Base-by-base conservation (phyloP, 352 stramenopile genomes). In the Peronospora tabacina region DNA sequence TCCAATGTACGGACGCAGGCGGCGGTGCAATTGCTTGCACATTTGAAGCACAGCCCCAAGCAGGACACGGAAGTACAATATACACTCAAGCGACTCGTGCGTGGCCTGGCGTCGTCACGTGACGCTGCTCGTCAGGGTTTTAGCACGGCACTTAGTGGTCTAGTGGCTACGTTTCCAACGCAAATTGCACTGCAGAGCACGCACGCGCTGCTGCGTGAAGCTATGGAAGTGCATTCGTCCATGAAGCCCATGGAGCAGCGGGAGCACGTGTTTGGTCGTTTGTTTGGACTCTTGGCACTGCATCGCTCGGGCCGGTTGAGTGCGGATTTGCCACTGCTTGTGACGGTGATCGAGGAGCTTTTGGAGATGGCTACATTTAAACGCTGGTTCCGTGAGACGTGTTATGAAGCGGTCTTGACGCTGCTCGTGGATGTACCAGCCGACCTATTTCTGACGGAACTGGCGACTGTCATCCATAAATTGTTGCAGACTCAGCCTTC, bases 221-320 rank as follows among this genome's bases (percentile, higher is more conserved):
- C 82, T 45, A 95, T 94, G 80, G 65, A 93, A 55, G 66, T 90
- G 24, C 75, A 76, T 38, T 69, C 63, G 40, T 82, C 68, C 49
- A 93, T 96, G 80, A 95, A 95, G 58, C 81, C 82, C 48, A 90
- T 93, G 76, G 88, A 97, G 55, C 85, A 97, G 68, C 75, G 88
- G 44, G 88, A 97, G 51, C 77, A 93, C 70, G 84, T 94, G 75
- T 94, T 97, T 55, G 88, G 88, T 13, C 83, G 85, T 13, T 66
- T 96, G 16, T 94, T 96, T 45, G 87, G 85, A 5, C 65, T 94
- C 46, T 67, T 94, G 41, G 82, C 85, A 15, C 45, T 97, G 45
- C 70, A 88, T 37, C 78, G 82, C 44, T 93, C 78, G 7, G 79
- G 75, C 9, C 68, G 84, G 5, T 55, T 95, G 24, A 66, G 53